phyloP scores from a whole-genome alignment of 176 grass and related monocot genomes.

The Thinopyrum elongatum region DNA sequence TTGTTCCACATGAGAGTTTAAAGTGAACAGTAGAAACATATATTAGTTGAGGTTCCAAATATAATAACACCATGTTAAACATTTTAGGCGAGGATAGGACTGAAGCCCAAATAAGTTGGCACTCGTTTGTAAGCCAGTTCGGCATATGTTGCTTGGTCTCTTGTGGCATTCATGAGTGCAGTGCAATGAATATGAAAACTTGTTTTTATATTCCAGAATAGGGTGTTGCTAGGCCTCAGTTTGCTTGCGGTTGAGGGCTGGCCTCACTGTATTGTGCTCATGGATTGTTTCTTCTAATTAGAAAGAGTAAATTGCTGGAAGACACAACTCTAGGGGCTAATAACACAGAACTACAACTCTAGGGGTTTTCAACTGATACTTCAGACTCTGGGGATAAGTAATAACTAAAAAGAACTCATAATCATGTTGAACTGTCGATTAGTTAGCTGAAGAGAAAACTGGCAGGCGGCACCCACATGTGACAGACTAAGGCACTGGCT shows the following conservation, averaged over 20 bases:
- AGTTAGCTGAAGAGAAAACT: too few species aligned
- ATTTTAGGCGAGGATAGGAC: neutral
- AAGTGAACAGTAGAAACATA: neutral
- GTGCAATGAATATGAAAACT: neutral
- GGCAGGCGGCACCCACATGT: too few species aligned
- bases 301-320: too few species aligned
- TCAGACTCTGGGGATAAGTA: too few species aligned
- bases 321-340: too few species aligned
- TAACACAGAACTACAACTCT: too few species aligned
- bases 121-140: neutral
- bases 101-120: neutral
- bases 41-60: neutral
- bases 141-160: neutral
- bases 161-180: neutral
- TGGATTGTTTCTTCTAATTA: neutral
- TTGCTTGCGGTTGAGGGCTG: neutral
- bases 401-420: too few species aligned
- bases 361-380: too few species aligned
- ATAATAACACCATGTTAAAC: neutral
- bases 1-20: neutral
- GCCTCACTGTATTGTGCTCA: neutral
- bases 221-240: neutral
- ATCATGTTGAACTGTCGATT: too few species aligned
- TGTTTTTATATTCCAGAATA: neutral
- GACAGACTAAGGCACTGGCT: too few species aligned